These are phyloP conservation scores for Myxozyma neotropica DNA, from an alignment of 805 yeast genomes.

Conservation along the genomic window DNA sequence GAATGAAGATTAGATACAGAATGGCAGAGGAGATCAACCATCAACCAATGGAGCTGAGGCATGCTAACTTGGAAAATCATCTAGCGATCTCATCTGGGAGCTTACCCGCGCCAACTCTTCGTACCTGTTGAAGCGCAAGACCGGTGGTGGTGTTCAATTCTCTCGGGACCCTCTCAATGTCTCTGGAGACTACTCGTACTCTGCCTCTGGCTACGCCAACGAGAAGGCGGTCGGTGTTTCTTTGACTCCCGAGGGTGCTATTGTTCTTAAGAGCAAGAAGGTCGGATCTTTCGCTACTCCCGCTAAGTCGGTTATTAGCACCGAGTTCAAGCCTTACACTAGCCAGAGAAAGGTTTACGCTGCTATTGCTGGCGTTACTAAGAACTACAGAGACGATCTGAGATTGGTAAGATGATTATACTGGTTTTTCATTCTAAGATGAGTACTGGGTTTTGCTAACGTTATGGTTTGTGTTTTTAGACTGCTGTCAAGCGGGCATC, in stretches of 20 bases:
- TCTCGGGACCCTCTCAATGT: constrained; percentile 57
- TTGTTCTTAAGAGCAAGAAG: constrained; percentile 49
- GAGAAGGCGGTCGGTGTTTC: constrained; percentile 54
- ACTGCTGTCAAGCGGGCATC: constrained; percentile 55
- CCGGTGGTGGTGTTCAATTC: constrained; percentile 47
- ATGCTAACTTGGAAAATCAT: too few relatives aligned
- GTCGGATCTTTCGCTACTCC: constrained; percentile 52
- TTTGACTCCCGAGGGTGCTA: constrained; percentile 43
- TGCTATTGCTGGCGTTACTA: constrained; percentile 50
- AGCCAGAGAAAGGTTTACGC: constrained; percentile 49
- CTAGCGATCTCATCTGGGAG: constrained; percentile 55
- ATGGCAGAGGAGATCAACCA: too few relatives aligned
- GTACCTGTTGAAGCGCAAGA: constrained; percentile 52
- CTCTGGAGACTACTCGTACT: constrained; percentile 51
- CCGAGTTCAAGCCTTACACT: constrained; percentile 49
- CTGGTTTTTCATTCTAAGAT: neutral
- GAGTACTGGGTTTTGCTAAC: neutral
- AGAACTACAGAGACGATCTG: constrained; percentile 54
- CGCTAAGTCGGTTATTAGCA: constrained; percentile 45
- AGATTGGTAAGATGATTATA: constrained; percentile 34
- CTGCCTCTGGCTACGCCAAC: constrained; percentile 54
- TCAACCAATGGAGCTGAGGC: too few relatives aligned
- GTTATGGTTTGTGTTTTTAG: constrained; percentile 38
- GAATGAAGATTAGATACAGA: too few relatives aligned
- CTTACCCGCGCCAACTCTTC: constrained; percentile 52